These are phyloP conservation scores for Fraxinus paxiana DNA, from an alignment of 305 asterid species.

Conservation along the genomic window DNA sequence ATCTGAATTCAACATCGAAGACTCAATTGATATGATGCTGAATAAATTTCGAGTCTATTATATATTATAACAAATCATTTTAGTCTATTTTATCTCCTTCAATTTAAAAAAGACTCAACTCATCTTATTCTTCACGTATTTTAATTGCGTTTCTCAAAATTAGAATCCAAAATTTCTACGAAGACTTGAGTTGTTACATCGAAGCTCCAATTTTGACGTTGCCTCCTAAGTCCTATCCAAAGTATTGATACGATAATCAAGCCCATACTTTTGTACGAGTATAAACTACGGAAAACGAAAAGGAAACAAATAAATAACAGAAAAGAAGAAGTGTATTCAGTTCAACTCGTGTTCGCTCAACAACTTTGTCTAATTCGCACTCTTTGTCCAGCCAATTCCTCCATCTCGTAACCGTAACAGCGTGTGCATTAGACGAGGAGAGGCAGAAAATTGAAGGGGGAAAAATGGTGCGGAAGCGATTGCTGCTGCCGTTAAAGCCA, in stretches of 20 bases:
- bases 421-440: neutral
- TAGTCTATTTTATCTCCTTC: too few species aligned
- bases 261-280: too few species aligned
- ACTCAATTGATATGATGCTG: neutral
- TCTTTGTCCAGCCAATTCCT: neutral
- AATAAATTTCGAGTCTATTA: too few species aligned
- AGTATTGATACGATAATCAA: neutral
- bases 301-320: neutral
- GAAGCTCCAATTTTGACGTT: neutral
- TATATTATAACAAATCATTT: too few species aligned
- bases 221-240: neutral
- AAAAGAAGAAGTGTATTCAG: neutral
- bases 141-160: neutral
- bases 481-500: constrained; percentile 69
- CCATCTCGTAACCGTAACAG: neutral
- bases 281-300: neutral
- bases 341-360: neutral
- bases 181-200: neutral
- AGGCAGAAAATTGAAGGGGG: neutral
- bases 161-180: neutral
- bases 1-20: too few species aligned
- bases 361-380: neutral
- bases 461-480: constrained; percentile 63
- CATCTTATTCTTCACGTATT: neutral
- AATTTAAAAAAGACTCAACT: neutral